Percentiles rank a stretch among this genome's conserved stretches.
Conservation (phyloP, 257 asterid species). For the Solanum tarijense region DNA sequence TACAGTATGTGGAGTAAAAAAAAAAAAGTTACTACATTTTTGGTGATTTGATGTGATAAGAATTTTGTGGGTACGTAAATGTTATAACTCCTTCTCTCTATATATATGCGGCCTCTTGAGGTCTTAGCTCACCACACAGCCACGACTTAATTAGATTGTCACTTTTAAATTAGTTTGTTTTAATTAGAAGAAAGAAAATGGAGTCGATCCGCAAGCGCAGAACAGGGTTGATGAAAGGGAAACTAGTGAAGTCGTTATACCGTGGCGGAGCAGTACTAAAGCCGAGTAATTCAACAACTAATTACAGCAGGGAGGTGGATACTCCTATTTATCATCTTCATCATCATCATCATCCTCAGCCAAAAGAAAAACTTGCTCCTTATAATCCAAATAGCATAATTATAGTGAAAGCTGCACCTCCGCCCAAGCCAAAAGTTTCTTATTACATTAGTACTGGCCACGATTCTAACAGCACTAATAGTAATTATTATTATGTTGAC, state of each 20-base stretch:
- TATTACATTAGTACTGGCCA: conserved; percentile 1
- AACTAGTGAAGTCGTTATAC: conserved; percentile 33
- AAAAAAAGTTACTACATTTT: background rate
- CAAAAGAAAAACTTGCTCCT: background rate
- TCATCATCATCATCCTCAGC: background rate
- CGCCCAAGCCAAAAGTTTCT: conserved; percentile 13
- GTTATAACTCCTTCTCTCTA: background rate
- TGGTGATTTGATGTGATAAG: background rate
- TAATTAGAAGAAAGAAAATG: conserved; percentile 13
- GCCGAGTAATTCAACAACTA: background rate
- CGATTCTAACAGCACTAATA: background rate
- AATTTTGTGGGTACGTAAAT: background rate
- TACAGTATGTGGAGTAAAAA: background rate
- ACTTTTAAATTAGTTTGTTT: background rate
- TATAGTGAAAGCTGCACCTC: conserved; percentile 5
- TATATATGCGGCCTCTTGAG: background rate
- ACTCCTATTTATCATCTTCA: background rate
- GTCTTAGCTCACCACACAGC: background rate
- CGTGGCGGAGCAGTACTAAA: conserved; percentile 13
- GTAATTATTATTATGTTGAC: conserved; percentile 4
- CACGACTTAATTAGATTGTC: background rate
- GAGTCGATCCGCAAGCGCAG: conserved; percentile 35
- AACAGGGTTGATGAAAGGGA: conserved; percentile 30
- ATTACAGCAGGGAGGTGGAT: background rate
- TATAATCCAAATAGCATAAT: background rate